Conservation (phyloP, 805 yeast species). For the Blastobotrys robertii region DNA sequence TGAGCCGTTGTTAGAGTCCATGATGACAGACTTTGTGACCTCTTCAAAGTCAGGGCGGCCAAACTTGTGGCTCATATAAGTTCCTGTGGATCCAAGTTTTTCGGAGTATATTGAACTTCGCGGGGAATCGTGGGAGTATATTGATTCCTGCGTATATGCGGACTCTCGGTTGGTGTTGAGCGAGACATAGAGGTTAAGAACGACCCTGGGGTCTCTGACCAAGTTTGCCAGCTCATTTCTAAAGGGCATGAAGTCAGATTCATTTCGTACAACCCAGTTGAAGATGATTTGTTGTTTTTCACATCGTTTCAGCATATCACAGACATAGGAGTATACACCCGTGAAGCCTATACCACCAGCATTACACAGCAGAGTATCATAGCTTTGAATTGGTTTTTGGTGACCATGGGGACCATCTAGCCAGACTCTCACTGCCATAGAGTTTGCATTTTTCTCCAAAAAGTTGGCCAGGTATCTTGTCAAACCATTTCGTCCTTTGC, state of each 20-base stretch:
- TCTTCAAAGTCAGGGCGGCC: neutral
- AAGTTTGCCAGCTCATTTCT: constrained; percentile 20
- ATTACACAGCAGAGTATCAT: constrained; percentile 45
- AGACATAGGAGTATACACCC: constrained; percentile 39
- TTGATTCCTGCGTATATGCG: neutral
- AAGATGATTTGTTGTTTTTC: constrained; percentile 17
- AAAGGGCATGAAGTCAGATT: constrained; percentile 23
- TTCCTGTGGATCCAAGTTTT: neutral
- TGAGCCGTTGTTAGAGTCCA: neutral
- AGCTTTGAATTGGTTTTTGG: constrained; percentile 39
- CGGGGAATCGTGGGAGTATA: neutral
- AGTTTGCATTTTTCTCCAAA: constrained; percentile 4
- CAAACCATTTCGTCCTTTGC: constrained; percentile 13
- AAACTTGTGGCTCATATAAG: constrained; percentile 32
- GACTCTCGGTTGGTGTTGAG: neutral
- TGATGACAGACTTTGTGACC: neutral
- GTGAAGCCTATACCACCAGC: constrained; percentile 77
- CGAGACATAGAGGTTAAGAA: constrained; percentile 25
- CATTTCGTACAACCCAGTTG: constrained; percentile 25
- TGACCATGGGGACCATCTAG: constrained; percentile 72
- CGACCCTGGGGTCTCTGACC: constrained; percentile 19
- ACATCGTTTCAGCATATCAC: constrained; percentile 7
- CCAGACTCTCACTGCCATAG: constrained; percentile 7
- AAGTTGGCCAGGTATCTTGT: constrained; percentile 9
- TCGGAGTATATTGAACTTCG: neutral